Conservation (phyloP, 164 flowering plant genomes). For the Dillenia suffruticosa region DNA sequence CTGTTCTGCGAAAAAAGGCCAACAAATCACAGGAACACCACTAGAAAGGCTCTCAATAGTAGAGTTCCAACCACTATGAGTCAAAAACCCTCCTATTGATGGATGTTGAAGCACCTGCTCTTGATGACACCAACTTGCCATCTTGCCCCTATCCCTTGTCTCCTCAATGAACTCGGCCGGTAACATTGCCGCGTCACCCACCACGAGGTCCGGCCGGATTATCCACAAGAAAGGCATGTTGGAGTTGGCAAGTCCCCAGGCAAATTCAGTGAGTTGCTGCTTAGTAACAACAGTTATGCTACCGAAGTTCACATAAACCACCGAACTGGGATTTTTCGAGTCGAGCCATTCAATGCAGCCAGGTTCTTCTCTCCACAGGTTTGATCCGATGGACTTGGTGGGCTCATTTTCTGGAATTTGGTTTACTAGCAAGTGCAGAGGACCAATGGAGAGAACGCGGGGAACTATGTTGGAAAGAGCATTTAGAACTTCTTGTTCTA, state of each 20-base stretch:
- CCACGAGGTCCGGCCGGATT: slow-evolving; percentile 43
- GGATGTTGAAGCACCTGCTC: slow-evolving; percentile 28
- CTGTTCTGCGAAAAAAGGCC: slow-evolving; percentile 45
- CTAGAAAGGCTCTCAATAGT: slow-evolving; percentile 21
- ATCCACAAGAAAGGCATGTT: slow-evolving; percentile 42
- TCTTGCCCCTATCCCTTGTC: slow-evolving; percentile 2
- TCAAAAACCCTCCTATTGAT: slow-evolving; percentile 31
- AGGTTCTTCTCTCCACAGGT: slow-evolving; percentile 44
- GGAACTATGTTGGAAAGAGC: slow-evolving; percentile 19
- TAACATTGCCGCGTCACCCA: slow-evolving; percentile 24
- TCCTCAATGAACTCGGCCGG: slow-evolving; percentile 6
- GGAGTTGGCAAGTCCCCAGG: slow-evolving; percentile 55
- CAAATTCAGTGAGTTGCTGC: slow-evolving; percentile 36
- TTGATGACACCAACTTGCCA: slow-evolving; percentile 32
- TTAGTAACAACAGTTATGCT: slow-evolving; percentile 39
- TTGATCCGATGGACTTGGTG: slow-evolving; percentile 19
- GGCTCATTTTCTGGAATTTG: neutral
- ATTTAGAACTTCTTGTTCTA: slow-evolving; percentile 24
- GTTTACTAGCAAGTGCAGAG: slow-evolving; percentile 23
- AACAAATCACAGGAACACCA: slow-evolving; percentile 37
- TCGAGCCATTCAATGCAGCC: slow-evolving; percentile 51
- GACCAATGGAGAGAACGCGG: slow-evolving; percentile 33
- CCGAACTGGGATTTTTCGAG: slow-evolving; percentile 23
- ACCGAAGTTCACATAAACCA: slow-evolving; percentile 52
- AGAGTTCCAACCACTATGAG: slow-evolving; percentile 28